Conservation (phyloP, 2,329 filamentous ascomycete genomes). For the Lasiodiplodia gonubiensis region DNA sequence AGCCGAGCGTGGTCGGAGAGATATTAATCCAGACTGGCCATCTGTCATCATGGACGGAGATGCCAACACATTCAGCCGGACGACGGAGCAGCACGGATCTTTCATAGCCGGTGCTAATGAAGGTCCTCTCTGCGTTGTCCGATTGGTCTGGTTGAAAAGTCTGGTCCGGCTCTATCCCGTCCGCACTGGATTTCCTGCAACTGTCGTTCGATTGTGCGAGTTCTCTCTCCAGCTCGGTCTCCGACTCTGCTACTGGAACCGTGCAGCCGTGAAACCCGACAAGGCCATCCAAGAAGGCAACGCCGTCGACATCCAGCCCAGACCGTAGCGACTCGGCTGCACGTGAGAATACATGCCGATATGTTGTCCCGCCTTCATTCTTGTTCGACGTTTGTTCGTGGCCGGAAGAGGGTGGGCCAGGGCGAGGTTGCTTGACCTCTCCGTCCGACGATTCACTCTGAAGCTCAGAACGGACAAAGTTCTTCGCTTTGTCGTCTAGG, state of each 20-base stretch:
- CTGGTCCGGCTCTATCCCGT: neutral
- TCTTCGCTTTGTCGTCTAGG: too few species aligned
- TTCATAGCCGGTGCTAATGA: conserved; percentile 13
- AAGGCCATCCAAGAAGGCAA: conserved; percentile 32
- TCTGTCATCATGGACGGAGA: neutral
- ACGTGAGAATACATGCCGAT: conserved; percentile 31
- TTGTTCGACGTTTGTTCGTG: neutral
- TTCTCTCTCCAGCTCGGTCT: conserved; percentile 30
- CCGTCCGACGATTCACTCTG: neutral
- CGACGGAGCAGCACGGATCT: neutral
- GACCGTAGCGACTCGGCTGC: conserved; percentile 30
- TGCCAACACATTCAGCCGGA: neutral
- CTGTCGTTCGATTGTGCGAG: neutral
- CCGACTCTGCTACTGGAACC: conserved; percentile 30
- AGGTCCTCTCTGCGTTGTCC: conserved; percentile 1
- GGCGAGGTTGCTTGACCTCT: neutral
- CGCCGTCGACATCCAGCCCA: conserved; percentile 28
- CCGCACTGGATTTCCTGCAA: neutral
- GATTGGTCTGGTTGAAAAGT: neutral
- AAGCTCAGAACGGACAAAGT: too few species aligned
- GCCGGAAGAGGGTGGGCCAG: neutral
- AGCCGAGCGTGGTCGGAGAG: conserved; percentile 14
- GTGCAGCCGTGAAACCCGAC: conserved; percentile 31
- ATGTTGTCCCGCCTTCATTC: conserved; percentile 24
- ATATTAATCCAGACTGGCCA: neutral